These are phyloP conservation scores for Penicillium griseofulvum DNA, from an alignment of 2,329 filamentous ascomycete genomes.

Conservation along the genomic window DNA sequence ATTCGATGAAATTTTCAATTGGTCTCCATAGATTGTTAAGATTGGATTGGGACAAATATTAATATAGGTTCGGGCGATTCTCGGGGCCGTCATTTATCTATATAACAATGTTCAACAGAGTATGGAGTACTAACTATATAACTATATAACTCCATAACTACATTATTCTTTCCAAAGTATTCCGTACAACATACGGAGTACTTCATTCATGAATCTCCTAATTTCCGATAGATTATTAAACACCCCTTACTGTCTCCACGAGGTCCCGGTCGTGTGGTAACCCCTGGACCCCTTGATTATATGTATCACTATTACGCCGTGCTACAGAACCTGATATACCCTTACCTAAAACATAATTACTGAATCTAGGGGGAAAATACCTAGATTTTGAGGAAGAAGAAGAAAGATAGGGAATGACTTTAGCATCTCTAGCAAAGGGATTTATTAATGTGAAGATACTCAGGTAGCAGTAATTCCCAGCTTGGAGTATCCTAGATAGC, in stretches of 20 bases:
- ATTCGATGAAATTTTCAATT: neutral
- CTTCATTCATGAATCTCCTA: no score
- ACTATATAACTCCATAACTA: no score
- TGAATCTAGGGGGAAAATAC: neutral
- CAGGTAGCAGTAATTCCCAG: neutral
- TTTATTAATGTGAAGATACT: neutral
- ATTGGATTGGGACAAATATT: no score
- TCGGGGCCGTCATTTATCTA: neutral
- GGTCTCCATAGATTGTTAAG: no score
- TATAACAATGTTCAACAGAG: no score
- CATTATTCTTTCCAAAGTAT: no score
- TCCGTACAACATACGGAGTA: no score
- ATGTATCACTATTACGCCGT: neutral
- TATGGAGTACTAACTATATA: no score
- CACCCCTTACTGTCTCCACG: no score
- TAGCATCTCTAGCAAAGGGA: neutral
- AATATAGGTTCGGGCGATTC: neutral
- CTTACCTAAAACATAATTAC: neutral
- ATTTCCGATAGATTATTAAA: no score
- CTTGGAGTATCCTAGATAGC: neutral
- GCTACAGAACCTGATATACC: neutral
- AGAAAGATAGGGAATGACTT: neutral
- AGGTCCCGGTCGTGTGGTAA: constrained; percentile 2
- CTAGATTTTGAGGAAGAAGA: neutral
- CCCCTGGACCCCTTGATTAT: neutral